A percentile compares a stretch with the other conserved stretches of the same genome.
Conservation (phyloP, 176 grass and related monocot species). For the Eleusine coracana region DNA sequence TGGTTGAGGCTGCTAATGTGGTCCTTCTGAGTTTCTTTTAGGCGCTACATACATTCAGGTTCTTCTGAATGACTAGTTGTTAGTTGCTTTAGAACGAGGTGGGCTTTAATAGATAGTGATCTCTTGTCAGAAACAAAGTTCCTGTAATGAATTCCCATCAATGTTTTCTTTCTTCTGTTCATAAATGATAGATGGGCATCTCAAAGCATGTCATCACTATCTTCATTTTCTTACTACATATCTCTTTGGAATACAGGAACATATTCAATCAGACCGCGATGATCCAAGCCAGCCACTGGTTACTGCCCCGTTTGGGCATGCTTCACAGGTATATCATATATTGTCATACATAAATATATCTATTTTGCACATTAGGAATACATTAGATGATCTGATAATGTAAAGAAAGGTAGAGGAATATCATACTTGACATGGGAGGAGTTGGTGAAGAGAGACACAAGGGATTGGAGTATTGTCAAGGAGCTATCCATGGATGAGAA, state of each 20-base stretch:
- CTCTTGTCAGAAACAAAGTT: constrained; percentile 9
- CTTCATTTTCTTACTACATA: constrained; percentile 30
- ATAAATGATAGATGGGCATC: constrained; percentile 8
- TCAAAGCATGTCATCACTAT: not conserved
- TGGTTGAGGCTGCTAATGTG: not conserved
- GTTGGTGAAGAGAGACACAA: too few relatives aligned
- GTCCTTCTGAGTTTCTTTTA: not conserved
- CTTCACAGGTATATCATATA: constrained; percentile 76
- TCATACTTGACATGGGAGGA: too few relatives aligned
- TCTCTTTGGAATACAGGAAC: constrained; percentile 57
- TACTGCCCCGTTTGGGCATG: constrained; percentile 98
- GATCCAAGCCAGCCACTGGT: constrained; percentile 95
- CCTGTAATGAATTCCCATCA: not conserved
- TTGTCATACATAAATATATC: constrained; percentile 16
- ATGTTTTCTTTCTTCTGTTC: not conserved
- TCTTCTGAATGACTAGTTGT: not conserved
- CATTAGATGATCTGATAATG: too few relatives aligned
- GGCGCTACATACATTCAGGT: not conserved
- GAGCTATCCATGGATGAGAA: too few relatives aligned
- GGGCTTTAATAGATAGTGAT: not conserved
- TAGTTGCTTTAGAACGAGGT: constrained; percentile 7
- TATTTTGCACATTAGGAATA: constrained; percentile 18
- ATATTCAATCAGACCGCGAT: constrained; percentile 85
- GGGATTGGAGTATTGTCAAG: too few relatives aligned
- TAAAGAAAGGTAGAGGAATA: too few relatives aligned